Conservation (phyloP, 169 alveolate species). For the Plasmodium knowlesi region DNA sequence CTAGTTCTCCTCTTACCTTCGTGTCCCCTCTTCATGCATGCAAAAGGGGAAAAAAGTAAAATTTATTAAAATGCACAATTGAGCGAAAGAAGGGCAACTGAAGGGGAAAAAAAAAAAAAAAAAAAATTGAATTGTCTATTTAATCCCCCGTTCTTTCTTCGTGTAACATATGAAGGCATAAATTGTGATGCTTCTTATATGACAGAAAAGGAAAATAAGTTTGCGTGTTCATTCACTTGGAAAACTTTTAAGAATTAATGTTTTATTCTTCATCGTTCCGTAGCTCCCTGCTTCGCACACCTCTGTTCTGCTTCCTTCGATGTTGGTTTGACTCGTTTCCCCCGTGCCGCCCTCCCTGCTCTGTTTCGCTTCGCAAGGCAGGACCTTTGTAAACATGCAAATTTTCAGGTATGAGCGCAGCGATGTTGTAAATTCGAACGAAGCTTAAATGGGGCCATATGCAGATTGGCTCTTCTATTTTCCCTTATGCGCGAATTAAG, state of each 20-base stretch:
- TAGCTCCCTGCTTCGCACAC: neutral
- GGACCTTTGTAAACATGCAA: neutral
- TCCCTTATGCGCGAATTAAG: neutral
- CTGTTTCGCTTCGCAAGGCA: neutral
- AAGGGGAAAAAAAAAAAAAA: conserved; percentile 4
- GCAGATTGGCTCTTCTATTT: neutral
- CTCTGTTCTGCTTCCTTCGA: neutral
- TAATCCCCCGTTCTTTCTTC: neutral
- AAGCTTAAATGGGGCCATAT: neutral
- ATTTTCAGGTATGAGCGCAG: neutral
- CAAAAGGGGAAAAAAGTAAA: conserved; percentile 13
- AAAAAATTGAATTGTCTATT: neutral
- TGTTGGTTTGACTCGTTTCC: neutral
- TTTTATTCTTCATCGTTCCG: neutral
- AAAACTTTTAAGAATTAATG: neutral
- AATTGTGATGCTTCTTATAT: neutral
- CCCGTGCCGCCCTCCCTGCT: neutral
- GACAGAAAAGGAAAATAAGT: neutral
- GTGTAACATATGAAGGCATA: neutral
- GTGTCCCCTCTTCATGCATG: conserved; percentile 1
- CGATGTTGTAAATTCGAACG: conserved; percentile 1
- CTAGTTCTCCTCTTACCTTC: neutral
- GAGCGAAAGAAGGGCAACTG: neutral
- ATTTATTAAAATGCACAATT: conserved; percentile 5
- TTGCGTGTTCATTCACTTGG: neutral